A percentile compares a stretch with the other conserved stretches of the same genome.
Evolutionary conservation across 1,284 basidiomycete genomes (phyloP).

Genomic region (Somion occarium): DNA sequence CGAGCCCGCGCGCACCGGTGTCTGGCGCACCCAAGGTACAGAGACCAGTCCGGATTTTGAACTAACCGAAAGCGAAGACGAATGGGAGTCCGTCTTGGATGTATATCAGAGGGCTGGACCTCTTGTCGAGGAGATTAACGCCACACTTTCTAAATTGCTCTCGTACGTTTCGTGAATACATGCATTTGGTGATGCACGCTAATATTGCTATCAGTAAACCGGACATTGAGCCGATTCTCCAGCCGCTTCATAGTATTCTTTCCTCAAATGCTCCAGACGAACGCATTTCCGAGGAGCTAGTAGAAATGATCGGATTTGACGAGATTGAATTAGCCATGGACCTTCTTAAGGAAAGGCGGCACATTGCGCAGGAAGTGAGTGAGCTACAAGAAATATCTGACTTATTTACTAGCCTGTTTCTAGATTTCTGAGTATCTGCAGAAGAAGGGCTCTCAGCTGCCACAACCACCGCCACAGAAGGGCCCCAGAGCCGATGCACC

Average conservation of each 20-base stretch:
- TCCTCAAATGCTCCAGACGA: constrained; percentile 45
- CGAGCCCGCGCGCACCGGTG: no score
- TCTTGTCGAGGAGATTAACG: constrained; percentile 3
- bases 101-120: constrained; percentile 10
- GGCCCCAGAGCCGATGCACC: no score
- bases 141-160: constrained; percentile 24
- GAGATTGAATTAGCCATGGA: constrained; percentile 68
- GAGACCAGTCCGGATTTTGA: constrained; percentile 3
- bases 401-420: not conserved
- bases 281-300: constrained; percentile 74
- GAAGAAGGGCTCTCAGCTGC: not conserved
- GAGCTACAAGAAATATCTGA: no score
- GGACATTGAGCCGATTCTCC: constrained; percentile 25
- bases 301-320: constrained; percentile 85
- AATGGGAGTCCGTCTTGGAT: constrained; percentile 23
- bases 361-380: constrained; percentile 23
- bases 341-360: constrained; percentile 45
- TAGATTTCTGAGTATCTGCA: not conserved
- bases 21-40: no score
- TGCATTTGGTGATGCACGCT: constrained; percentile 9
- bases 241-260: constrained; percentile 27
- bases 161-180: constrained; percentile 26
- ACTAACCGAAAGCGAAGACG: constrained; percentile 12
- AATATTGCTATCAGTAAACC: constrained; percentile 24
- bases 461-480: not conserved